Conservation (phyloP, 192 early-diverging fungal species). For the Backusella psychrophila region DNA sequence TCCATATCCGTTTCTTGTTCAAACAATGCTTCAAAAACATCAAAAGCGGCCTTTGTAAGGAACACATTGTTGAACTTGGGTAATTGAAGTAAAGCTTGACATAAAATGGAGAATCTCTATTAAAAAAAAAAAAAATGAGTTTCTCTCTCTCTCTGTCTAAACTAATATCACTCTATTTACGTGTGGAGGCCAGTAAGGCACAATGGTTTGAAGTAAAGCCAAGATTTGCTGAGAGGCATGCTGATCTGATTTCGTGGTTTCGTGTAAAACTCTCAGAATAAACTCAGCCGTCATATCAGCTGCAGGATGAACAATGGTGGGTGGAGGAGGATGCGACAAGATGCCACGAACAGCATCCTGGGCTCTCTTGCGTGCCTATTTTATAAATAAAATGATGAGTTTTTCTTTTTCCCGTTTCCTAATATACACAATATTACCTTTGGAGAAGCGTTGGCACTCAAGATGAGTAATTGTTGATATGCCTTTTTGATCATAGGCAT, state of each 20-base stretch:
- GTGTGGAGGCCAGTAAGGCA: slow-evolving; percentile 50
- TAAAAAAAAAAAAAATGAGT: neutral
- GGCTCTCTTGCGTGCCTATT: slow-evolving; percentile 71
- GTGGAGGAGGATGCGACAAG: slow-evolving; percentile 70
- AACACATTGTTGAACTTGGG: slow-evolving; percentile 78
- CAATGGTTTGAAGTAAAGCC: slow-evolving; percentile 67
- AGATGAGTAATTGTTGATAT: slow-evolving; percentile 71
- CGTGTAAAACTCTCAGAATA: slow-evolving; percentile 55
- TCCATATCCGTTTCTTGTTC: slow-evolving; percentile 41
- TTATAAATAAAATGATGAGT: too few species aligned
- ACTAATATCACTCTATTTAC: slow-evolving; percentile 27
- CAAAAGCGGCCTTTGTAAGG: slow-evolving; percentile 75
- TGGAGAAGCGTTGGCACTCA: slow-evolving; percentile 80
- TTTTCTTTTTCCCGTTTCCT: too few species aligned
- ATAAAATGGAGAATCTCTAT: slow-evolving; percentile 61
- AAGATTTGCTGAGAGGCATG: slow-evolving; percentile 64
- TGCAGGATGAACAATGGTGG: slow-evolving; percentile 69
- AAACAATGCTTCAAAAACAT: slow-evolving; percentile 67
- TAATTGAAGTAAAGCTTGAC: slow-evolving; percentile 70
- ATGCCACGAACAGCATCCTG: slow-evolving; percentile 78
- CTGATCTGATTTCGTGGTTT: slow-evolving; percentile 49
- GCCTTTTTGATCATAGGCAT: slow-evolving; percentile 65
- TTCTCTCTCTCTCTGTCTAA: slow-evolving; percentile 27
- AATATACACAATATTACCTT: slow-evolving; percentile 50
- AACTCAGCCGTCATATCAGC: slow-evolving; percentile 63